Conservation (phyloP, 1,284 basidiomycete genomes). For the Ceratobasidium sp. region DNA sequence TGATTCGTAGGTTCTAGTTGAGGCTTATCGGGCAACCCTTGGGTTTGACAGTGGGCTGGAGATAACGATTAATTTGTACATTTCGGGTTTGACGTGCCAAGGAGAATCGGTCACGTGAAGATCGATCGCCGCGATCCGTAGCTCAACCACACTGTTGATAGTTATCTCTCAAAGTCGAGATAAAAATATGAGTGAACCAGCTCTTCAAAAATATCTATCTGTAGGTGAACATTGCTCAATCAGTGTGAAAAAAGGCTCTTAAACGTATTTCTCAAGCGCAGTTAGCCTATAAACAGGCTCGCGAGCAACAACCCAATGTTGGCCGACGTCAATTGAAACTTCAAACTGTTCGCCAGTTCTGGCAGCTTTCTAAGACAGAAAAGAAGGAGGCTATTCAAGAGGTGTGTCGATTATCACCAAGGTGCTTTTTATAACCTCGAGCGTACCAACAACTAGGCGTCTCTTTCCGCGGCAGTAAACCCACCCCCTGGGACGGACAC, state of each 20-base stretch:
- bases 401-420: not conserved
- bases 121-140: not conserved
- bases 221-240: not conserved
- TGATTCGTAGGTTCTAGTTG: too few species aligned
- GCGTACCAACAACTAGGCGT: slow-evolving; percentile 3
- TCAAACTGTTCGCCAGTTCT: slow-evolving; percentile 21
- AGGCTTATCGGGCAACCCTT: too few species aligned
- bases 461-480: not conserved
- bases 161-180: too few species aligned
- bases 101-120: not conserved
- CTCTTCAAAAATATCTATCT: slow-evolving; percentile 18
- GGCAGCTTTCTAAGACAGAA: slow-evolving; percentile 12
- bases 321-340: slow-evolving; percentile 28
- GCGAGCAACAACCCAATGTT: slow-evolving; percentile 4
- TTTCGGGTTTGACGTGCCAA: too few species aligned
- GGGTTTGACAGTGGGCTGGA: too few species aligned
- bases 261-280: not conserved
- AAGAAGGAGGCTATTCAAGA: slow-evolving; percentile 13
- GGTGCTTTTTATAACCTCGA: not conserved
- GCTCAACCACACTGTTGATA: not conserved
- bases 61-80: too few species aligned
- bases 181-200: not conserved
- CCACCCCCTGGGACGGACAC: not conserved
- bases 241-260: not conserved
- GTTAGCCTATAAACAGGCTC: slow-evolving; percentile 29